phyloP scores from a whole-genome alignment of 805 yeast genomes.

The Hanseniaspora thailandica region DNA sequence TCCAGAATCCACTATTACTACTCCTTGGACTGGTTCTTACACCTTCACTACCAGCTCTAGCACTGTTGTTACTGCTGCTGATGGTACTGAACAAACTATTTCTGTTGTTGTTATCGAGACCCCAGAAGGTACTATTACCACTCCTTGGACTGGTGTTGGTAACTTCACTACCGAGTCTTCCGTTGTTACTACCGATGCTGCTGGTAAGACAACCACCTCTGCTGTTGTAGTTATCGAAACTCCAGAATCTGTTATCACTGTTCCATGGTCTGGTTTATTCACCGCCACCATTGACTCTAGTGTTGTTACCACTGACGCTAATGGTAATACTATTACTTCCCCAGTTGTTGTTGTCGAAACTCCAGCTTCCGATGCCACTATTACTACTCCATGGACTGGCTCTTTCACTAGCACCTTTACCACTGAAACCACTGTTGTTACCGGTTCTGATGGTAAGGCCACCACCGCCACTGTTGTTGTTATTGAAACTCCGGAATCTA shows the following conservation, averaged over 20 bases:
- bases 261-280: not conserved
- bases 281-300: not conserved
- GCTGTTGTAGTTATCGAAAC: too few species aligned
- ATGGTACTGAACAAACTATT: not conserved
- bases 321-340: not conserved
- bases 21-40: not conserved
- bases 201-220: too few species aligned
- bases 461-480: too few species aligned
- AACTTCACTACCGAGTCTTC: not conserved
- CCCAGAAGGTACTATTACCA: not conserved
- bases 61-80: not conserved
- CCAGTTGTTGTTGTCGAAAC: not conserved
- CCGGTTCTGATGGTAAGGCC: too few species aligned
- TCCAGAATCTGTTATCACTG: not conserved
- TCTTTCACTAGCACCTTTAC: too few species aligned
- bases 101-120: not conserved
- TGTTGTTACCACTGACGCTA: not conserved
- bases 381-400: too few species aligned
- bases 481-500: too few species aligned
- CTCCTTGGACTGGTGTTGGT: not conserved
- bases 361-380: too few species aligned
- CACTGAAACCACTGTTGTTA: too few species aligned
- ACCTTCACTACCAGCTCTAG: not conserved
- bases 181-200: not conserved
- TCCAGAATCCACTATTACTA: not conserved